phyloP scores from a whole-genome alignment of 148 eudicot genomes.

The Rhododendron simsii region DNA sequence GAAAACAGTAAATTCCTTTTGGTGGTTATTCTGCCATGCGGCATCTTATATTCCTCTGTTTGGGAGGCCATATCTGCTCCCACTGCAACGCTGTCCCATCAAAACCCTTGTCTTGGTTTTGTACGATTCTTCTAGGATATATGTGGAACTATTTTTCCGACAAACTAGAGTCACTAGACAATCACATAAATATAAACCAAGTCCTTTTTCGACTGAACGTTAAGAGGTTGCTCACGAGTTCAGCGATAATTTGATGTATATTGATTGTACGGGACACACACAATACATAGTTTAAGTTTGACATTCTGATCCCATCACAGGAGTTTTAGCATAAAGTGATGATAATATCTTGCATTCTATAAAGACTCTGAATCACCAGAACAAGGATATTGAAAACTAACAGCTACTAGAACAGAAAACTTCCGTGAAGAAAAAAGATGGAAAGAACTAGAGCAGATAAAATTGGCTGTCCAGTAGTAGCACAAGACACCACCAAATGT shows the following conservation, averaged over 20 bases:
- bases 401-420: neutral
- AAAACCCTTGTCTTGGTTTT: neutral
- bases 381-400: neutral
- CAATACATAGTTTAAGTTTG: neutral
- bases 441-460: neutral
- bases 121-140: neutral
- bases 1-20: neutral
- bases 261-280: neutral
- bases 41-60: neutral
- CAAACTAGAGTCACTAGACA: neutral
- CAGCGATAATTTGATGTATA: neutral
- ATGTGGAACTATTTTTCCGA: neutral
- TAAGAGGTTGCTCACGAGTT: neutral
- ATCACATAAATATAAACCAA: neutral
- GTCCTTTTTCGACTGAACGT: neutral
- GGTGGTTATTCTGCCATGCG: neutral
- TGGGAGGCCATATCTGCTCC: neutral
- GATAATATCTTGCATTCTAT: neutral
- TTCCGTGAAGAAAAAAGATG: neutral
- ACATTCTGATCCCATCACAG: neutral
- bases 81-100: neutral
- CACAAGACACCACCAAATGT: neutral
- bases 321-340: neutral
- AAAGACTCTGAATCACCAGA: neutral
- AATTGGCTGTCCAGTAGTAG: neutral